Base-by-base conservation (phyloP, 2,329 filamentous ascomycete species). In the Aspergillus pseudoglaucus region DNA sequence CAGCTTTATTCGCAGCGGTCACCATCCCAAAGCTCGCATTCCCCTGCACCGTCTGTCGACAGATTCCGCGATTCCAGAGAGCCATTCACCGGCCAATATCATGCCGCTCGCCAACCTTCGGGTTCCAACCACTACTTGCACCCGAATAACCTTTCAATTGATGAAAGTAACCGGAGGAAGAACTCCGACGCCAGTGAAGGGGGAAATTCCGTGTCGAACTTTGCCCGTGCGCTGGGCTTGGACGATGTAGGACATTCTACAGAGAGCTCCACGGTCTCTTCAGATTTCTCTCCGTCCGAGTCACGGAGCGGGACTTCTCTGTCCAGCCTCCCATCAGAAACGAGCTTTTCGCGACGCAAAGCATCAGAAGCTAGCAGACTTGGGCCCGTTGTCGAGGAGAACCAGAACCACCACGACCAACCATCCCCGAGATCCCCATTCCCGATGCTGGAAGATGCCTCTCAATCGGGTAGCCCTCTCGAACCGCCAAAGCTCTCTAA, bases 221-320 rank as follows among this genome's bases (percentile, higher is more conserved):
- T 71, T 41, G 67, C 67, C 4, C 64, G 65, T 9, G 64, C 63
- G 2, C 52, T 71, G 9, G 69, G 67, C 22, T 53, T 71, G 1
- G 75, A 78, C 30, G 85, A 85, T 56, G 79, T 81, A 18, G 42
- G 17, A 0, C 84, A 85, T 57, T 22, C 17, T 12, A 39, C 80
- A 0, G 81, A 82, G 1, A 77, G 80, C 50, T 88, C 84, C 2
- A 76, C 78, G 22, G 83, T 82, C 0, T 88, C 85, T 0, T 81
- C 78, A 15, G 76, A 77, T 40, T 87, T 84, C 2, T 77, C 75
- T 1, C 78, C 75, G 35, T 85, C 81, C 47, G 75, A 77, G n/a
- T 69, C 68, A 1, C 81, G 81, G 57, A 78, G 79, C 50, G 70
- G 77, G 1, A 87, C 83, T 58, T 84, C 83, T 6, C 75, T 76